Conservation (phyloP, 148 eudicot species). For the Camellia sinensis region DNA sequence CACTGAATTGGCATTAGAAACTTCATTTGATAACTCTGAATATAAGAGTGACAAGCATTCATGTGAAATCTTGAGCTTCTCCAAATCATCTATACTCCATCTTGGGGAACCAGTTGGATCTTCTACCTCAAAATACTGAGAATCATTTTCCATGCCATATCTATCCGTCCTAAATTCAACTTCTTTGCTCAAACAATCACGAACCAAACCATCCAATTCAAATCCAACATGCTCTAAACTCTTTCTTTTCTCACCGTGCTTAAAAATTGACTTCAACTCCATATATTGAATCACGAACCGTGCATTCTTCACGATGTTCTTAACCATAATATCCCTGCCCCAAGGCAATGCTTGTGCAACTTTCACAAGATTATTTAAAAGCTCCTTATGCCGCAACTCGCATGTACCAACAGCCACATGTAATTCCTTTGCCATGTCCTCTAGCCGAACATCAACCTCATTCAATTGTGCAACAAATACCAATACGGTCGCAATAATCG, state of each 20-base stretch:
- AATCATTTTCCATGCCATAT: conserved; percentile 18
- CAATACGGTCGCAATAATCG: neutral
- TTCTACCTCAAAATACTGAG: conserved; percentile 19
- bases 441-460: conserved; percentile 46
- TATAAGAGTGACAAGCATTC: conserved; percentile 52
- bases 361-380: conserved; percentile 63
- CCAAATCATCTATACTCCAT: conserved; percentile 22
- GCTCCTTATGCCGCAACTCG: conserved; percentile 50
- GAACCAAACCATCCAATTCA: conserved; percentile 41
- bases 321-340: conserved; percentile 76
- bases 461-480: conserved; percentile 66
- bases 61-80: conserved; percentile 40
- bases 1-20: conserved; percentile 14
- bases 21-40: conserved; percentile 40
- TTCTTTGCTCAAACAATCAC: conserved; percentile 37
- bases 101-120: neutral
- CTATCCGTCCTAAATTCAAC: neutral
- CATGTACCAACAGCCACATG: conserved; percentile 48
- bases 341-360: conserved; percentile 74
- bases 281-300: conserved; percentile 67
- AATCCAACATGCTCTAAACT: conserved; percentile 24
- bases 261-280: conserved; percentile 73
- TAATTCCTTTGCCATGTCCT: conserved; percentile 57
- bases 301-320: conserved; percentile 65
- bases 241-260: conserved; percentile 20